phyloP scores from a whole-genome alignment of 176 grass and related monocot genomes.

The Oryza brachyantha region DNA sequence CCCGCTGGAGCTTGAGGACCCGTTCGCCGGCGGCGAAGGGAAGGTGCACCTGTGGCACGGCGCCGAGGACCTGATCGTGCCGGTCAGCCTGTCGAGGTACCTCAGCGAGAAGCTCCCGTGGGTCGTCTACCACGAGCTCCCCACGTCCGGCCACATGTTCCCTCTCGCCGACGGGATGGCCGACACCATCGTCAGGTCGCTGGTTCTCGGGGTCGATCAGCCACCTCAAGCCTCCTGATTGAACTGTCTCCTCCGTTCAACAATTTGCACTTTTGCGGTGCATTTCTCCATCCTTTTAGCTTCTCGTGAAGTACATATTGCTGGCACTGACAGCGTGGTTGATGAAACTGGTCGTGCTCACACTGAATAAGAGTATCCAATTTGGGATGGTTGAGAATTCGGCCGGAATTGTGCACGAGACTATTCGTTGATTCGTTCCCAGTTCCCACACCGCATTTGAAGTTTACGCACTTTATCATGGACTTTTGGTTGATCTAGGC shows the following conservation, averaged over 20 bases:
- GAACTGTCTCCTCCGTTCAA: not conserved
- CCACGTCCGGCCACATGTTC: slow-evolving; percentile 64
- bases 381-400: not conserved
- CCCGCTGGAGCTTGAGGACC: slow-evolving; percentile 62
- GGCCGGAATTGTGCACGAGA: no score
- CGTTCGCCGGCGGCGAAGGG: slow-evolving; percentile 51
- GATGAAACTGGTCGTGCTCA: not conserved
- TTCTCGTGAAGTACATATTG: not conserved
- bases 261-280: not conserved
- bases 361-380: not conserved
- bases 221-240: not conserved
- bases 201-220: slow-evolving; percentile 49
- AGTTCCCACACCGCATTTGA: no score
- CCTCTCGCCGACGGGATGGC: slow-evolving; percentile 47
- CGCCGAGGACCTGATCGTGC: slow-evolving; percentile 55
- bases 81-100: slow-evolving; percentile 53
- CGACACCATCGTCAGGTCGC: slow-evolving; percentile 53
- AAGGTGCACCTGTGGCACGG: slow-evolving; percentile 88
- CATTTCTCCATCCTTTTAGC: not conserved
- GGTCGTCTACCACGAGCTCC: slow-evolving; percentile 77
- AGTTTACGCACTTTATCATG: no score
- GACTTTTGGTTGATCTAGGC: no score
- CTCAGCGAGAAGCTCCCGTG: slow-evolving; percentile 58
- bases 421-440: no score
- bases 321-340: not conserved